Conservation (phyloP, 2,329 filamentous ascomycete species). For the Stemphylium lycopersici region DNA sequence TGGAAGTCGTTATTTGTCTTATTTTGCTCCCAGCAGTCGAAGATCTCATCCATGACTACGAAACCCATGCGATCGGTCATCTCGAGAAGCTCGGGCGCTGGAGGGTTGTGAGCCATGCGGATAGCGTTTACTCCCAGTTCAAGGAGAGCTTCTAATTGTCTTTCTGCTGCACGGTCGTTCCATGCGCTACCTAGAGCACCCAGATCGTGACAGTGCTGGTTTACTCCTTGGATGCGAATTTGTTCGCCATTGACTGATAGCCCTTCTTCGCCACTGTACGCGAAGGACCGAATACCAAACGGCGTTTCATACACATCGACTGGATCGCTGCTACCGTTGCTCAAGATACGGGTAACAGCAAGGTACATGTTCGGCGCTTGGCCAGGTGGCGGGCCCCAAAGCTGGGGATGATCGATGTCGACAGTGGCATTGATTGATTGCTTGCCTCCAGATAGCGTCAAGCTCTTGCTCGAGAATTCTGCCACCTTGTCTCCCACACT, state of each 20-base stretch:
- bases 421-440: conserved; percentile 45
- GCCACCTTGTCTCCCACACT: too few species aligned
- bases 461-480: too few species aligned
- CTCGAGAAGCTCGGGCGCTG: conserved; percentile 58
- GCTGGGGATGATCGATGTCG: conserved; percentile 48
- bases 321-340: conserved; percentile 45
- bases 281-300: conserved; percentile 58
- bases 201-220: conserved; percentile 58
- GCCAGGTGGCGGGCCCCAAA: conserved; percentile 57
- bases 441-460: conserved; percentile 21
- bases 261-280: conserved; percentile 51
- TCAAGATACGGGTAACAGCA: conserved; percentile 50
- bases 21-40: conserved; percentile 56
- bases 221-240: conserved; percentile 55
- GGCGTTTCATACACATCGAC: conserved; percentile 45
- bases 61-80: conserved; percentile 58
- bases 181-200: conserved; percentile 60
- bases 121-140: conserved; percentile 60
- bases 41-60: conserved; percentile 60
- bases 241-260: conserved; percentile 56
- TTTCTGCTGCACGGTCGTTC: conserved; percentile 56
- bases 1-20: conserved; percentile 60
- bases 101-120: conserved; percentile 60
- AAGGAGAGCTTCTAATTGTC: conserved; percentile 58
- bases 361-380: conserved; percentile 58